phyloP scores from a whole-genome alignment of 257 asterid species.

The Paulownia fortunei region DNA sequence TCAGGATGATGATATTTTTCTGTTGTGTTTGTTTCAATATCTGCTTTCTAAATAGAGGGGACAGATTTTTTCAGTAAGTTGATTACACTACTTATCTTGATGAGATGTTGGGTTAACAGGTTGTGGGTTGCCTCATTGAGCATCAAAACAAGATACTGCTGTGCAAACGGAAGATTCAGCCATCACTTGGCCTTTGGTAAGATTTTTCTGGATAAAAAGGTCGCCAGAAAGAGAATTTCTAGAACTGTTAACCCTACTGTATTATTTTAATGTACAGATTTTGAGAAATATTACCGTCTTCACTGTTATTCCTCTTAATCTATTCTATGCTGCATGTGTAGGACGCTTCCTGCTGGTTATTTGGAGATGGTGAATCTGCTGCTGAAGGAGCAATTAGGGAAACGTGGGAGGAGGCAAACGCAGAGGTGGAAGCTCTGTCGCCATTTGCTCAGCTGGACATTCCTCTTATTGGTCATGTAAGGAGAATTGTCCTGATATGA shows the following conservation, averaged over 20 bases:
- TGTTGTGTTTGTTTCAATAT: too few species aligned
- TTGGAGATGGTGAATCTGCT: too few species aligned
- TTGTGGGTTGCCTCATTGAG: slow-evolving; percentile 81
- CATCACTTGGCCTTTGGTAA: slow-evolving; percentile 83
- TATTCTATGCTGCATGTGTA: slow-evolving; percentile 18
- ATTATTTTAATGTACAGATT: too few species aligned
- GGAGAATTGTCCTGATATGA: slow-evolving; percentile 5
- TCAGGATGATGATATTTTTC: not conserved
- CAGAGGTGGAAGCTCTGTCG: slow-evolving; percentile 63
- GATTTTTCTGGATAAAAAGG: slow-evolving; percentile 17
- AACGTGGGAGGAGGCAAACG: too few species aligned
- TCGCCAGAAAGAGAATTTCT: too few species aligned
- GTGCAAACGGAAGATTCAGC: too few species aligned
- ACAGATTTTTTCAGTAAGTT: not conserved
- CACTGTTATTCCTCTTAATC: too few species aligned
- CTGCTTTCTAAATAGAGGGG: not conserved
- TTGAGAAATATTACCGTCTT: too few species aligned
- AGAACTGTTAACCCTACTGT: too few species aligned
- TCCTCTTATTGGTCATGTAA: slow-evolving; percentile 79
- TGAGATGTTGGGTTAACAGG: slow-evolving; percentile 39
- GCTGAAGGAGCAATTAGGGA: too few species aligned
- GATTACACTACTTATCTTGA: not conserved
- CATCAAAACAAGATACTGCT: slow-evolving; percentile 69
- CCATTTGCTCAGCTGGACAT: slow-evolving; percentile 78
- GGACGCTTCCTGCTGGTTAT: too few species aligned